A percentile compares a stretch with the other conserved stretches of the same genome.
These are phyloP conservation scores for Gamsiella multidivaricata DNA, from an alignment of 192 early-diverging fungal genomes.

Conservation along the genomic window DNA sequence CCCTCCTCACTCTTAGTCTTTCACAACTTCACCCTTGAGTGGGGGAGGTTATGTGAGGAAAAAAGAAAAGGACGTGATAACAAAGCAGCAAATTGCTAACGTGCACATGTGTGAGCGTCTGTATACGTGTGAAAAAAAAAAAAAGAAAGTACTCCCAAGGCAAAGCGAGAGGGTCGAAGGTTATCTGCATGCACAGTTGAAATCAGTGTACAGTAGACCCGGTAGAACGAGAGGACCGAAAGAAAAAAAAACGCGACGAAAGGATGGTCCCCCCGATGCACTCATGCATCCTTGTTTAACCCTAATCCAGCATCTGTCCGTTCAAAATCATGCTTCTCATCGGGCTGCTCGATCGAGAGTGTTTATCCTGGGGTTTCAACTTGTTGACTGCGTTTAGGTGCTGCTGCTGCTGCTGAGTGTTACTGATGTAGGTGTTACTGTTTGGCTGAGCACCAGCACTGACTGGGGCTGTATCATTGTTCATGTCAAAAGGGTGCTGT, in stretches of 20 bases:
- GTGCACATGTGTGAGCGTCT: no score
- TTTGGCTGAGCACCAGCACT: conserved; percentile 4
- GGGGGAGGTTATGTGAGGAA: no score
- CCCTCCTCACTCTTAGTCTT: neutral
- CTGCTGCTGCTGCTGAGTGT: neutral
- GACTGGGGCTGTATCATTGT: conserved; percentile 27
- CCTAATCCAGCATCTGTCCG: conserved; percentile 50
- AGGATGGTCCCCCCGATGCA: no score
- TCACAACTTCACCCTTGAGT: no score
- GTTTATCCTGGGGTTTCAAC: conserved; percentile 40
- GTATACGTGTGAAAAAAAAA: neutral
- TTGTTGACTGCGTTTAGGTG: conserved; percentile 27
- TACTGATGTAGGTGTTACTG: conserved; percentile 7
- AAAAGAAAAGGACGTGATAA: neutral
- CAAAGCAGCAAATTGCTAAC: neutral
- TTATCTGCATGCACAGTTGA: no score
- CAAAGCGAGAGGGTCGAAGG: neutral
- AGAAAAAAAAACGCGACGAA: neutral
- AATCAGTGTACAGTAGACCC: no score
- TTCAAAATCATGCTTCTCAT: conserved; percentile 52
- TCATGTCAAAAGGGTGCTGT: conserved; percentile 29
- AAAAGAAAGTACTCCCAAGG: neutral
- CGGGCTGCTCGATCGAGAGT: conserved; percentile 45
- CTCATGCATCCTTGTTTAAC: no score
- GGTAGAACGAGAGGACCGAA: neutral